These are phyloP conservation scores for Ophiostoma sp. DNA, from an alignment of 2,329 filamentous ascomycete species.

Conservation along the genomic window DNA sequence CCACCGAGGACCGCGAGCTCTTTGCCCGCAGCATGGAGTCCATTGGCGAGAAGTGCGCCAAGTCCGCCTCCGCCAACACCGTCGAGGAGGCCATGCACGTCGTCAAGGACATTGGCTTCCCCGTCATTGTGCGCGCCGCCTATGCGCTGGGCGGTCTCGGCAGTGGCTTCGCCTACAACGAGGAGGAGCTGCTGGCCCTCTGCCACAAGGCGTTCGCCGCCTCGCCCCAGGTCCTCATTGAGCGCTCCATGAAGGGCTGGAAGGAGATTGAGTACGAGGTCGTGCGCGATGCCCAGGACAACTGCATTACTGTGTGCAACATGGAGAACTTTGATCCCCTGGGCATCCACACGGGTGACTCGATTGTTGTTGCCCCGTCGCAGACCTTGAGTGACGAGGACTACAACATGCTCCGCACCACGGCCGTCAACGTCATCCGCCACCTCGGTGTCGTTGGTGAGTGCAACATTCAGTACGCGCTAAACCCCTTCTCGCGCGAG, in stretches of 20 bases:
- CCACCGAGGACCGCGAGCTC: slow-evolving; percentile 94
- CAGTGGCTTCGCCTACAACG: slow-evolving; percentile 91
- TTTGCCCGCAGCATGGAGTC: slow-evolving; percentile 98
- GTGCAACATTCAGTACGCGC: slow-evolving; percentile 97
- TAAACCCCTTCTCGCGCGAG: slow-evolving; percentile 92
- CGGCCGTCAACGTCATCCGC: slow-evolving; percentile 93
- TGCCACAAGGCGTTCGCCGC: slow-evolving; percentile 95
- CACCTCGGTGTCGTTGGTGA: slow-evolving; percentile 97
- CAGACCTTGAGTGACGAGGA: slow-evolving; percentile 97
- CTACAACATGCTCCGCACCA: slow-evolving; percentile 98
- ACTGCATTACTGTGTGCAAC: slow-evolving; percentile 99
- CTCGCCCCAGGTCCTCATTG: slow-evolving; percentile 93
- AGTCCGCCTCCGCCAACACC: slow-evolving; percentile 88
- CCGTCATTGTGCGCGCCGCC: slow-evolving; percentile 93
- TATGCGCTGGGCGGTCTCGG: slow-evolving; percentile 94
- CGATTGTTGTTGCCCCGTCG: slow-evolving; percentile 94
- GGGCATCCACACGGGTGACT: slow-evolving; percentile 96
- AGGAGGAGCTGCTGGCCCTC: slow-evolving; percentile 77
- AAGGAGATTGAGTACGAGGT: slow-evolving; percentile 99
- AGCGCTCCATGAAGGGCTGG: slow-evolving; percentile 99
- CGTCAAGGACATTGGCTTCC: slow-evolving; percentile 90
- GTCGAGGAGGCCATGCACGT: slow-evolving; percentile 85
- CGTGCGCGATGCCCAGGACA: slow-evolving; percentile 90
- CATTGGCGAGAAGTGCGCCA: slow-evolving; percentile 96
- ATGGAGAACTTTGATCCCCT: slow-evolving; percentile 99